phyloP scores from a whole-genome alignment of 352 stramenopile genomes.

The Globisporangium abappressorium region DNA sequence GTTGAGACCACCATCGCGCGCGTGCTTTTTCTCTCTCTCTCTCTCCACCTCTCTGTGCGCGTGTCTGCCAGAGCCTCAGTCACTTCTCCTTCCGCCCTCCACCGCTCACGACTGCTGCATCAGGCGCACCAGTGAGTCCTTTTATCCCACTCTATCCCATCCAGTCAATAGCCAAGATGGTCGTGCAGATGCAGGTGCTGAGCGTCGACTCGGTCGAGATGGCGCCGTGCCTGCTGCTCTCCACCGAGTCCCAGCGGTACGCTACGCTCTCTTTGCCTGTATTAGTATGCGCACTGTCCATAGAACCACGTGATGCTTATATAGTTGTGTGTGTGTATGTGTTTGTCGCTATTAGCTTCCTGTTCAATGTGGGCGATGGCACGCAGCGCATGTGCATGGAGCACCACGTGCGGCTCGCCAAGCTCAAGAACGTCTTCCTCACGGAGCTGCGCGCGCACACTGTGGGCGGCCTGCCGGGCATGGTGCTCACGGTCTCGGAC shows the following conservation, averaged over 20 bases:
- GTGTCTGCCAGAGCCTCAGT: too few species aligned
- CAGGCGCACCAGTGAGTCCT: too few species aligned
- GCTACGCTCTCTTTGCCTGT: not conserved
- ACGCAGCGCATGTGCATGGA: constrained; percentile 91
- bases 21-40: too few species aligned
- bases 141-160: too few species aligned
- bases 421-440: constrained; percentile 82
- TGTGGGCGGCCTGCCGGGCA: constrained; percentile 81
- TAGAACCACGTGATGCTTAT: not conserved
- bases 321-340: not conserved
- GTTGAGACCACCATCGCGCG: too few species aligned
- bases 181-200: constrained; percentile 73
- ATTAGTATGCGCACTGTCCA: not conserved
- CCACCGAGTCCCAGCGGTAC: constrained; percentile 61
- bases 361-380: constrained; percentile 90
- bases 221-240: constrained; percentile 62
- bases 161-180: constrained; percentile 33
- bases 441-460: constrained; percentile 77
- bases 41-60: too few species aligned
- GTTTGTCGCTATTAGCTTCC: constrained; percentile 40
- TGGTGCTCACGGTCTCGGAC: constrained; percentile 89
- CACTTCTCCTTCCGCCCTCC: too few species aligned
- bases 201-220: constrained; percentile 77
- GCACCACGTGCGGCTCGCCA: constrained; percentile 85
- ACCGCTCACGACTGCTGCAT: too few species aligned